Percentiles rank a stretch among this genome's conserved stretches.
These are phyloP conservation scores for Cucumis hystrix DNA, from an alignment of 306 rosid species.

Conservation along the genomic window DNA sequence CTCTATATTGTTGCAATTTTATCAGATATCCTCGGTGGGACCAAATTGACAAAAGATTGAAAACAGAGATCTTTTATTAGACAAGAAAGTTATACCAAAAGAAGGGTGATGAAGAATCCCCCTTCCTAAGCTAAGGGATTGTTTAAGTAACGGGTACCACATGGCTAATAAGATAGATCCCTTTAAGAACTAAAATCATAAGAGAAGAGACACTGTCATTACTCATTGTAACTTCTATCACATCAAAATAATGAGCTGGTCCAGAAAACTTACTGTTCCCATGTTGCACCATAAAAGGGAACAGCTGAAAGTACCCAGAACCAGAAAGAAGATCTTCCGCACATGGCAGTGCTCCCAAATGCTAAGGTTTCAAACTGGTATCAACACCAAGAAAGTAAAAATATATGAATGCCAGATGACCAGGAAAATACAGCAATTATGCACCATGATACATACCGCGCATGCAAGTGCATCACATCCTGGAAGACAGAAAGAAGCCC, in stretches of 20 bases:
- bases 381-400: conserved; percentile 5
- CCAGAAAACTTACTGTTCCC: conserved; percentile 77
- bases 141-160: background rate
- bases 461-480: conserved; percentile 99
- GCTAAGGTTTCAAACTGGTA: conserved; percentile 77
- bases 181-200: background rate
- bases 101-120: background rate
- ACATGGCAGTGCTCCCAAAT: conserved; percentile 92
- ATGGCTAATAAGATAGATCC: background rate
- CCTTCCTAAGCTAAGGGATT: background rate
- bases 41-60: background rate
- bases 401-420: background rate
- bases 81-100: background rate
- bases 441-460: conserved; percentile 46
- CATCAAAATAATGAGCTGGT: background rate
- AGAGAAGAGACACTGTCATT: background rate
- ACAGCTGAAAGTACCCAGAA: conserved; percentile 91
- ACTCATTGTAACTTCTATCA: background rate
- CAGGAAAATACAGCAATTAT: background rate
- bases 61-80: background rate
- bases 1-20: too few relatives aligned
- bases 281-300: conserved; percentile 87
- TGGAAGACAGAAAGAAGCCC: conserved; percentile 30
- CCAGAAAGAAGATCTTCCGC: conserved; percentile 89
- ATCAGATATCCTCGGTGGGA: too few relatives aligned